phyloP scores from a whole-genome alignment of 139 green algal genomes.

The Tetraselmis striata region DNA sequence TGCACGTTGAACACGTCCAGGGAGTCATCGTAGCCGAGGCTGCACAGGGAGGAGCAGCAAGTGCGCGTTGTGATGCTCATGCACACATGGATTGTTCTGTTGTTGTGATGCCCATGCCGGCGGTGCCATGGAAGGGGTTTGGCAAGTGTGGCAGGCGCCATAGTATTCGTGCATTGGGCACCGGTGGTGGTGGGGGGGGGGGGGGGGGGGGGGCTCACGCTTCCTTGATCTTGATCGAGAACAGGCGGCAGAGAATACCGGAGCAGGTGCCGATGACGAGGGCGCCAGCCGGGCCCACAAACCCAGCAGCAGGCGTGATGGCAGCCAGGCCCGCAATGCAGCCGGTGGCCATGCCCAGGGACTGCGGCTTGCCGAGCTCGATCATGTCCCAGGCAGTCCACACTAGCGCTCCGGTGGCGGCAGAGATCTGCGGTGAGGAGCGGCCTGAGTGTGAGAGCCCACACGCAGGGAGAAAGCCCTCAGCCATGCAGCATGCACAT shows the following conservation, averaged over 20 bases:
- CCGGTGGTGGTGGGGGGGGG: too few relatives aligned
- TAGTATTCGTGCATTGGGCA: too few relatives aligned
- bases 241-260: slow-evolving; percentile 28
- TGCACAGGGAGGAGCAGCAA: background rate
- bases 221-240: slow-evolving; percentile 25
- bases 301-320: slow-evolving; percentile 30
- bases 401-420: slow-evolving; percentile 11
- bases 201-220: background rate
- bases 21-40: slow-evolving; percentile 36
- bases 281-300: slow-evolving; percentile 22
- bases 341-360: slow-evolving; percentile 19
- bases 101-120: too few relatives aligned
- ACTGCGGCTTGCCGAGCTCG: slow-evolving; percentile 16
- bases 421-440: slow-evolving; percentile 11
- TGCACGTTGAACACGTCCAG: slow-evolving; percentile 31
- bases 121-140: too few relatives aligned
- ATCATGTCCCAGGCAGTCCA: slow-evolving; percentile 12
- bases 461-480: too few relatives aligned
- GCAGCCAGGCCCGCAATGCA: slow-evolving; percentile 26
- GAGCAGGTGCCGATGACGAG: slow-evolving; percentile 14
- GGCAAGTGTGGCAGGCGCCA: too few relatives aligned
- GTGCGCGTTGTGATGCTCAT: too few relatives aligned
- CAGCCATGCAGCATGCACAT: too few relatives aligned
- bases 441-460: too few relatives aligned
- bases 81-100: too few relatives aligned